Evolutionary conservation across 192 early-diverging fungal genomes (phyloP).

Genomic region (Entophlyctis helioformis): DNA sequence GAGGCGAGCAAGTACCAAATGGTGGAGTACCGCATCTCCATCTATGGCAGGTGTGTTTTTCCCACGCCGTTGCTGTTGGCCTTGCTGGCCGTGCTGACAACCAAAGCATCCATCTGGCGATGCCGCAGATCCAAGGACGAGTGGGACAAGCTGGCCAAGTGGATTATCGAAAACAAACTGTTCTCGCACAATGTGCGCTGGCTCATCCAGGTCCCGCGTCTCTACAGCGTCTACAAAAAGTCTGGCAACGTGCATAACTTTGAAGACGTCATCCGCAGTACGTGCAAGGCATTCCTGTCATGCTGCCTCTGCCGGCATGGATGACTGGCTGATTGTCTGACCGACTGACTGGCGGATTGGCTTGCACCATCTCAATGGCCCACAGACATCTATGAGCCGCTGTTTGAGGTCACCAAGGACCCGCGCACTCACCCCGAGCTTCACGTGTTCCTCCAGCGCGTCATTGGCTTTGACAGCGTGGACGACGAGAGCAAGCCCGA

Average conservation of each 20-base stretch:
- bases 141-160: constrained; percentile 90
- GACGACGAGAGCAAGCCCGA: constrained; percentile 92
- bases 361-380: no score
- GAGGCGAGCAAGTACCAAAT: constrained; percentile 92
- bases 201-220: constrained; percentile 84
- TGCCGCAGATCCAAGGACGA: constrained; percentile 43
- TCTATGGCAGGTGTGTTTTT: constrained; percentile 60
- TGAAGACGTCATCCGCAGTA: constrained; percentile 64
- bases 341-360: no score
- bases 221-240: constrained; percentile 79
- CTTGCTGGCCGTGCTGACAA: no score
- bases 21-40: constrained; percentile 86
- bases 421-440: constrained; percentile 79
- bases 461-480: constrained; percentile 87
- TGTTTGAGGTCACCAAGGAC: constrained; percentile 84
- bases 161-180: constrained; percentile 85
- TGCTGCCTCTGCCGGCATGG: neutral
- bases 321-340: neutral
- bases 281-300: constrained; percentile 4
- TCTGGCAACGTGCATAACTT: constrained; percentile 52
- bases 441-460: constrained; percentile 86
- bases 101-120: no score
- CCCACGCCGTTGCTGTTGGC: no score
- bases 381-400: constrained; percentile 69
- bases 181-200: constrained; percentile 89